These are phyloP conservation scores for Microdochium trichocladiopsis DNA, from an alignment of 2,329 filamentous ascomycete genomes.

Conservation along the genomic window DNA sequence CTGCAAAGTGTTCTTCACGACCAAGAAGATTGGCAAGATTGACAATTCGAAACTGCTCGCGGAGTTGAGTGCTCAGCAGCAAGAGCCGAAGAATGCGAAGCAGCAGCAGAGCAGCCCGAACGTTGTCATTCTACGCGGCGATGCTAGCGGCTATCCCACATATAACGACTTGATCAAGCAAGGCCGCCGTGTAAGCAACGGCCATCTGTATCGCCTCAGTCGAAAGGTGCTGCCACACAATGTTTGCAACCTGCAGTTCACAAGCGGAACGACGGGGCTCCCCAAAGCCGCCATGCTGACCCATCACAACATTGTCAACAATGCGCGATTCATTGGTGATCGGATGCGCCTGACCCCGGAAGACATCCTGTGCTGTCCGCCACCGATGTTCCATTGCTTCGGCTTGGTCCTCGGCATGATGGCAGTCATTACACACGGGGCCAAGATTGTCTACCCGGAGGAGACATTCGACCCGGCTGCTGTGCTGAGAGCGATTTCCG, in stretches of 20 bases:
- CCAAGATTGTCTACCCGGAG: conserved; percentile 68
- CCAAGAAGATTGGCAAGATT: conserved; percentile 57
- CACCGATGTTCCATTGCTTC: conserved; percentile 82
- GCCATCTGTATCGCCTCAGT: conserved; percentile 44
- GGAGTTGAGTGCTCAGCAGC: conserved; percentile 38
- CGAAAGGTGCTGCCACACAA: conserved; percentile 54
- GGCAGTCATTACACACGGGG: conserved; percentile 65
- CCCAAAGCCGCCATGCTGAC: conserved; percentile 72
- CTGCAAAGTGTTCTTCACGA: conserved; percentile 69
- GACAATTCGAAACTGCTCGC: conserved; percentile 54
- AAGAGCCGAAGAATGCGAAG: conserved; percentile 6
- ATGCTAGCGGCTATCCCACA: conserved; percentile 45
- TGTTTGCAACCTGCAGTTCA: conserved; percentile 70
- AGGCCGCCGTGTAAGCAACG: conserved; percentile 39
- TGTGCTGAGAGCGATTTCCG: conserved; percentile 58
- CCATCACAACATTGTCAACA: conserved; percentile 59
- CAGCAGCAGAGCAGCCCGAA: conserved; percentile 24
- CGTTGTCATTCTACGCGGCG: conserved; percentile 54
- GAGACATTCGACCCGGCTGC: conserved; percentile 66
- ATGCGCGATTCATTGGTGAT: conserved; percentile 65
- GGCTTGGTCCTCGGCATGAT: conserved; percentile 72
- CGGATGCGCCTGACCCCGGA: conserved; percentile 61
- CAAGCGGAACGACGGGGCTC: conserved; percentile 65
- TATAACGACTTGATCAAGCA: conserved; percentile 52
- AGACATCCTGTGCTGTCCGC: conserved; percentile 73